Conservation (phyloP, 2,329 filamentous ascomycete genomes). For the Neonectria neomacrospora region DNA sequence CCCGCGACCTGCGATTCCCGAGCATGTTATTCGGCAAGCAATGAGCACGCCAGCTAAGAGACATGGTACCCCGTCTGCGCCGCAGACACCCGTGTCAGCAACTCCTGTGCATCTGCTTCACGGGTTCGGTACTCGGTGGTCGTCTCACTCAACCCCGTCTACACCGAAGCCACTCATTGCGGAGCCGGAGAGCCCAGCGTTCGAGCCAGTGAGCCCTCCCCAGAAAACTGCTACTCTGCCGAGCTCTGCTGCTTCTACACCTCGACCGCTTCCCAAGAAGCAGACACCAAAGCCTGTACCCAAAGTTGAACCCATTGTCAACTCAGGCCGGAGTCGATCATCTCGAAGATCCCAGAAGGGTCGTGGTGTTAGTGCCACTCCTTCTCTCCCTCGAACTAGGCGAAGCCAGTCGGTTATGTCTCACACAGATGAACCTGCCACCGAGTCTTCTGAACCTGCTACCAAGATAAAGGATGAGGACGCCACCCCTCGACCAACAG, state of each 20-base stretch:
- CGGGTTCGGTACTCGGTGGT: conserved; percentile 69
- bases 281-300: conserved; percentile 46
- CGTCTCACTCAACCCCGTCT: conserved; percentile 65
- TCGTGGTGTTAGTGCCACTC: conserved; percentile 50
- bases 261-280: conserved; percentile 46
- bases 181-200: conserved; percentile 63
- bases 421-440: conserved; percentile 59
- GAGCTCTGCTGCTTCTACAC: conserved; percentile 46
- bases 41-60: conserved; percentile 50
- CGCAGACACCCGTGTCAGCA: conserved; percentile 50
- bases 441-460: conserved; percentile 53
- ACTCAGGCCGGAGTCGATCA: conserved; percentile 48
- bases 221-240: conserved; percentile 52
- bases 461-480: conserved; percentile 69
- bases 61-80: conserved; percentile 46
- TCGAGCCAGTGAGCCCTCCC: conserved; percentile 69
- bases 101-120: conserved; percentile 46
- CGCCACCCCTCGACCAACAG: conserved; percentile 63
- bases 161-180: conserved; percentile 59
- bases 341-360: conserved; percentile 51
- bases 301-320: conserved; percentile 41
- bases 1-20: conserved; percentile 53
- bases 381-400: conserved; percentile 49
- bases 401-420: conserved; percentile 60
- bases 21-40: conserved; percentile 55